phyloP scores from a whole-genome alignment of 2,329 filamentous ascomycete species.

The Amesomyces nigricolor region DNA sequence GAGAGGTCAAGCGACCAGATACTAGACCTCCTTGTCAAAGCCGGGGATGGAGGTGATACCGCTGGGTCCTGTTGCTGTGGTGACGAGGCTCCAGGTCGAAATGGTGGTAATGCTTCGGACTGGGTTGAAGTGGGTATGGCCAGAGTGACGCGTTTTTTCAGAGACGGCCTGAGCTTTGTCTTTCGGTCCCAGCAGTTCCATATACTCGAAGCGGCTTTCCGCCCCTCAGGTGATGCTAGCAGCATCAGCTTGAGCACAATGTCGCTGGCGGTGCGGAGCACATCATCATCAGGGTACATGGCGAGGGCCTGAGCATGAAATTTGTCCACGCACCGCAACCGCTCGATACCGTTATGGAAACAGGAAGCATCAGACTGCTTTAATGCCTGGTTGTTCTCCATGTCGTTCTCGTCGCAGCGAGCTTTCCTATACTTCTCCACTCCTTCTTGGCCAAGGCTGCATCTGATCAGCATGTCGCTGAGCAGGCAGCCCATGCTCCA shows the following conservation, averaged over 20 bases:
- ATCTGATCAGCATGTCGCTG: slow-evolving; percentile 7
- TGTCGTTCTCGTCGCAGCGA: background rate
- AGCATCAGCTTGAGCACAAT: background rate
- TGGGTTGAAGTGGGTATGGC: too few species aligned
- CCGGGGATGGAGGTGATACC: too few species aligned
- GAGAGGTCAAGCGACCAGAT: too few species aligned
- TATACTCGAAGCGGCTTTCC: background rate
- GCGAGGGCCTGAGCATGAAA: background rate
- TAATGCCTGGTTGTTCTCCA: background rate
- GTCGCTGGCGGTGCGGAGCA: background rate
- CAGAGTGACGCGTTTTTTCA: too few species aligned
- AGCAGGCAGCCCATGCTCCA: slow-evolving; percentile 6
- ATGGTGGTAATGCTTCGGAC: too few species aligned
- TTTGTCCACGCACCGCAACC: background rate
- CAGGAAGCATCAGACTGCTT: background rate
- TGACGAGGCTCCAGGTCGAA: too few species aligned
- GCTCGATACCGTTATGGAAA: background rate
- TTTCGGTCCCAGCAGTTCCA: background rate
- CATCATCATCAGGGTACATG: background rate
- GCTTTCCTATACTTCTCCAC: background rate
- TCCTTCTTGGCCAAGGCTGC: background rate
- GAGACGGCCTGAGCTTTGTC: too few species aligned
- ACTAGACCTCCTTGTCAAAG: too few species aligned
- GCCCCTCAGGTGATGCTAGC: background rate
- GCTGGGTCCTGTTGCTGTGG: too few species aligned